phyloP scores from a whole-genome alignment of 495 filamentous ascomycete species.

The Thozetella sp. region DNA sequence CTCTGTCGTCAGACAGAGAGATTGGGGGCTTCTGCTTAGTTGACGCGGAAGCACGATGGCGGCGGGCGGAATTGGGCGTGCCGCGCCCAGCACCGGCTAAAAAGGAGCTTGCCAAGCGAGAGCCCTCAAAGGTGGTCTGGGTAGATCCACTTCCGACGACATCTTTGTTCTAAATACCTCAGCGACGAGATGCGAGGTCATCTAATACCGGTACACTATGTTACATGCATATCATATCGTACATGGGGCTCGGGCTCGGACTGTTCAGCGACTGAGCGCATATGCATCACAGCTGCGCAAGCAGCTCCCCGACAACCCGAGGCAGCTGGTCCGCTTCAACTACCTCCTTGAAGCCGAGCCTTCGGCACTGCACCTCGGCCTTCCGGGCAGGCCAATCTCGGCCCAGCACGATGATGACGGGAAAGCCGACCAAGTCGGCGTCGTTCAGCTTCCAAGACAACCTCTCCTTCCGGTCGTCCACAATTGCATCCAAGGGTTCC shows the following conservation, averaged over 20 bases:
- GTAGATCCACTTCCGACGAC: neutral
- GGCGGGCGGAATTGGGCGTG: no score
- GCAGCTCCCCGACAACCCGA: conserved; percentile 36
- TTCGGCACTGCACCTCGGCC: conserved; percentile 76
- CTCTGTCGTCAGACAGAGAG: no score
- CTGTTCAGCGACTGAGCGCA: neutral
- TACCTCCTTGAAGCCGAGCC: conserved; percentile 22
- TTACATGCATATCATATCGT: neutral
- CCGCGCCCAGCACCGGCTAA: neutral
- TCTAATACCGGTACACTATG: neutral
- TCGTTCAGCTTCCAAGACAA: conserved; percentile 82
- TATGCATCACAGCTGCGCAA: conserved; percentile 36
- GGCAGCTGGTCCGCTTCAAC: conserved; percentile 18
- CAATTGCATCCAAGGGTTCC: conserved; percentile 47
- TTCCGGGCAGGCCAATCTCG: conserved; percentile 63
- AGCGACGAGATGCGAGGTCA: neutral
- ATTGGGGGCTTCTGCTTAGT: no score
- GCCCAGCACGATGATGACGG: conserved; percentile 74
- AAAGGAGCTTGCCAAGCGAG: neutral
- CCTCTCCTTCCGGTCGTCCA: conserved; percentile 70
- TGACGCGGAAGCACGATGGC: no score
- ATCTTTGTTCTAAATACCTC: neutral
- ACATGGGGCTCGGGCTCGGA: neutral
- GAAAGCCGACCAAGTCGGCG: conserved; percentile 84
- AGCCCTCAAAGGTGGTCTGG: neutral